A percentile compares a stretch with the other conserved stretches of the same genome.
These are phyloP conservation scores for Symbiodinium natans DNA, from an alignment of 73 alveolate species.

Conservation along the genomic window DNA sequence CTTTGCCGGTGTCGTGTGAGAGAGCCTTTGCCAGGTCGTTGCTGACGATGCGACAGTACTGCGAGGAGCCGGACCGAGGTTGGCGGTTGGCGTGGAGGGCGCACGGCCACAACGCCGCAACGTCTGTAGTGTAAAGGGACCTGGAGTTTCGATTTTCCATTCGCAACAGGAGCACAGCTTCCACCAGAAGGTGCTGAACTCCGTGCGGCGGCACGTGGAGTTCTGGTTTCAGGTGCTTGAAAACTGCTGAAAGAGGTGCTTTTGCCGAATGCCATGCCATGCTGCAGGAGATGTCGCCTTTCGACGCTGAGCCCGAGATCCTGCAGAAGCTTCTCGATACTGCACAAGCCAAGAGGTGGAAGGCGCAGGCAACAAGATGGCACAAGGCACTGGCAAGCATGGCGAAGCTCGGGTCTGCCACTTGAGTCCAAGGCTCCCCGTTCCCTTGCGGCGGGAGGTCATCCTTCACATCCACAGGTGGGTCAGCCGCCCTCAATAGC, in stretches of 20 bases:
- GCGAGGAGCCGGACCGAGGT: constrained; percentile 71
- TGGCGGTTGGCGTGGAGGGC: too few relatives aligned
- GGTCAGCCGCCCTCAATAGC: too few relatives aligned
- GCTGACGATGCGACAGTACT: constrained; percentile 82
- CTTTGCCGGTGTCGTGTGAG: too few relatives aligned
- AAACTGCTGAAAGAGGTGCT: too few relatives aligned
- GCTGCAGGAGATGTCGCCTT: constrained; percentile 91
- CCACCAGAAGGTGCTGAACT: constrained; percentile 53
- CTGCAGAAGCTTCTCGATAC: constrained; percentile 1
- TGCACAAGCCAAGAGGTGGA: too few relatives aligned
- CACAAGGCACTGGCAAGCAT: background rate
- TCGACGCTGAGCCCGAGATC: constrained; percentile 56
- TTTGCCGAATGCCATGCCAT: too few relatives aligned
- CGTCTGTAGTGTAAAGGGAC: too few relatives aligned
- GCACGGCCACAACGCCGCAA: too few relatives aligned
- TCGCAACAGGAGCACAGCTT: constrained; percentile 93
- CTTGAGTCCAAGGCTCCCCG: constrained; percentile 8
- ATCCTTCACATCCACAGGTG: constrained; percentile 75
- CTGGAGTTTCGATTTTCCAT: too few relatives aligned
- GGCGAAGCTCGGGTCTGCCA: too few relatives aligned
- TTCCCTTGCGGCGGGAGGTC: constrained; percentile 73
- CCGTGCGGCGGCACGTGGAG: constrained; percentile 70
- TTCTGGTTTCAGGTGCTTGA: constrained; percentile 93
- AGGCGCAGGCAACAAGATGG: too few relatives aligned
- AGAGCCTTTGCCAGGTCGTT: constrained; percentile 17